Base-by-base conservation (phyloP, 257 asterid species). In the Datura wrightii region DNA sequence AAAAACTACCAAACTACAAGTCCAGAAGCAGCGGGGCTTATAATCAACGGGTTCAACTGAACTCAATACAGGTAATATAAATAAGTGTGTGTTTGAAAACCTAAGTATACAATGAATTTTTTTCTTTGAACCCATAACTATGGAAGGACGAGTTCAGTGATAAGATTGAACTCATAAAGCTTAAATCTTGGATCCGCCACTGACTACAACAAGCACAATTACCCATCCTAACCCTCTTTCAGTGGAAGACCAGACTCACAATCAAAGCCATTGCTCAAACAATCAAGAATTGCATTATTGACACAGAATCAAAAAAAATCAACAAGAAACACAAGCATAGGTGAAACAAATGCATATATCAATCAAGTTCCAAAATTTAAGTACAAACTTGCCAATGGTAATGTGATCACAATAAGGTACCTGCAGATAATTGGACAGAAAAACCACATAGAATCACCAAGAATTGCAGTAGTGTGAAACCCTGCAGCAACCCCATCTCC, bases 361-460 rank as follows among this genome's bases (percentile, higher is more conserved):
- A 79, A 60, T 65, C 56, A 66, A n/a, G 83, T 39, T 19, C 79
- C 82, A 84, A 34, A 65, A 15, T 5, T 65, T 10, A 10, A 10
- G 5, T 19, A 65, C 18, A 67, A 62, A 85, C 46, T 53, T 70
- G 62, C 4, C 54, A 55, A 76, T 50, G 67, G n/a, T 14, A 39
- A 14, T 79, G 82, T 0, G 82, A 79, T 76, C 55, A 85, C 69
- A 88, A 46, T 41, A n/a, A 86, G 79, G 86, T 89, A 95, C 99
- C 99, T 88, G 93, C 88, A 91, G 94, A 91, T 91, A 90, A 91
- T 84, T 89, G 97, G 82, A 90, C 76, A 62, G 86, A 79, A 63
- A 89, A 84, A 80, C 83, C 85, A 76, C 83, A 78, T 65, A 93
- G 85, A 82, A 92, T 46, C 66, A 90, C 54, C 79, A 84, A 84